phyloP scores from a whole-genome alignment of 441 rosid species.

The Brassica balearica region DNA sequence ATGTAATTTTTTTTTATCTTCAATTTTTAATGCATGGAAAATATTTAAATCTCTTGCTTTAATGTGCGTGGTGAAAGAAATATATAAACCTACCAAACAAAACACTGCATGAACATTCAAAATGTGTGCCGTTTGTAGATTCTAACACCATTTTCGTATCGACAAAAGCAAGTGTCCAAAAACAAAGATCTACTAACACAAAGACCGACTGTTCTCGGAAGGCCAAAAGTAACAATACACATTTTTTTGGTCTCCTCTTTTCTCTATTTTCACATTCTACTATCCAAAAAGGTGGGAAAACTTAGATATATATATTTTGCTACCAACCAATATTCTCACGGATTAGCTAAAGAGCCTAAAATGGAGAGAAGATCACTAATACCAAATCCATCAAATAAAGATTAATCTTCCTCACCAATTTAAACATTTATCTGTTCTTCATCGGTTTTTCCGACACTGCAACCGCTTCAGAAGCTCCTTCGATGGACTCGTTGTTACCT shows the following conservation, averaged over 20 bases:
- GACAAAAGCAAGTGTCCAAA: conserved; percentile 5
- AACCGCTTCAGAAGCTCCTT: conserved; percentile 26
- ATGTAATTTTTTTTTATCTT: neutral
- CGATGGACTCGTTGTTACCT: conserved; percentile 27
- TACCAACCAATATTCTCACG: conserved; percentile 47
- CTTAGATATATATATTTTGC: conserved; percentile 31
- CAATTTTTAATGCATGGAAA: neutral
- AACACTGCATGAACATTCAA: conserved; percentile 17
- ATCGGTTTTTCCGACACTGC: conserved; percentile 44
- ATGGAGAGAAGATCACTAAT: conserved; percentile 34
- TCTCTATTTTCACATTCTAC: conserved; percentile 32
- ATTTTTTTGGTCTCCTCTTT: neutral
- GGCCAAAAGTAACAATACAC: conserved; percentile 40
- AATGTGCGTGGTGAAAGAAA: neutral
- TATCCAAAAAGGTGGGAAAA: neutral
- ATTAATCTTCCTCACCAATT: conserved; percentile 41
- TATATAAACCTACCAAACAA: neutral
- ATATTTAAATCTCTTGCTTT: neutral
- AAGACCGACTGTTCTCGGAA: conserved; percentile 36
- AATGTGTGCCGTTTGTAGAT: conserved; percentile 11
- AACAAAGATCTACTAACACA: conserved; percentile 12
- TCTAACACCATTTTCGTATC: neutral
- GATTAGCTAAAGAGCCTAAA: conserved; percentile 32
- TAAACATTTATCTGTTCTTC: conserved; percentile 46
- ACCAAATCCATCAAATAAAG: conserved; percentile 25